Evolutionary conservation across 306 rosid genomes (phyloP).

Genomic region (Cicer yamashitae): DNA sequence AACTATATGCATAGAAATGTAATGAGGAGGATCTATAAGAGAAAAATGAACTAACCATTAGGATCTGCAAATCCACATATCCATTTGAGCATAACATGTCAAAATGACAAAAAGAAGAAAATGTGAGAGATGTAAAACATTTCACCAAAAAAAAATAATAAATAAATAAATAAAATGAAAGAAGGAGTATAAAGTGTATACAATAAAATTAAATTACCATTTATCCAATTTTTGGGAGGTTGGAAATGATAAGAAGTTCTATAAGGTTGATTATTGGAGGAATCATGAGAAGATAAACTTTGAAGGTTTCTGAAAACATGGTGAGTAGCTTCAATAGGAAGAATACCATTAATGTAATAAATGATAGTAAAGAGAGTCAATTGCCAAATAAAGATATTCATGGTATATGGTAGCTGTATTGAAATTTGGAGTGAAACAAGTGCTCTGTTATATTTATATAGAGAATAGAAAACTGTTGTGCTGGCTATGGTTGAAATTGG

Average conservation of each 20-base stretch:
- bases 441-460: slow-evolving; percentile 36
- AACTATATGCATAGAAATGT: not conserved
- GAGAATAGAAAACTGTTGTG: not conserved
- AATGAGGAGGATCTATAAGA: not conserved
- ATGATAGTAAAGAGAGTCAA: slow-evolving; percentile 45
- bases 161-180: not conserved
- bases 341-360: slow-evolving; percentile 38
- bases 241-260: slow-evolving; percentile 93
- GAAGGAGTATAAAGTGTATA: not conserved
- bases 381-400: slow-evolving; percentile 46
- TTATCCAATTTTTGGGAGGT: slow-evolving; percentile 91
- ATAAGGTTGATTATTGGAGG: slow-evolving; percentile 62
- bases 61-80: slow-evolving; percentile 66
- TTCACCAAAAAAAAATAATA: not conserved
- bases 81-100: slow-evolving; percentile 50
- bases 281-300: slow-evolving; percentile 35
- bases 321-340: slow-evolving; percentile 64
- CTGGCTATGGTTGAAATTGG: slow-evolving; percentile 1
- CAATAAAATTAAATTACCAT: slow-evolving; percentile 57
- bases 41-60: slow-evolving; percentile 65
- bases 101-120: slow-evolving; percentile 40
- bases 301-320: slow-evolving; percentile 52
- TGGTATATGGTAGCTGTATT: slow-evolving; percentile 36
- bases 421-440: slow-evolving; percentile 17
- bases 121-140: slow-evolving; percentile 51